These are phyloP conservation scores for Penicillium salamii DNA, from an alignment of 495 filamentous ascomycete genomes.

Conservation along the genomic window DNA sequence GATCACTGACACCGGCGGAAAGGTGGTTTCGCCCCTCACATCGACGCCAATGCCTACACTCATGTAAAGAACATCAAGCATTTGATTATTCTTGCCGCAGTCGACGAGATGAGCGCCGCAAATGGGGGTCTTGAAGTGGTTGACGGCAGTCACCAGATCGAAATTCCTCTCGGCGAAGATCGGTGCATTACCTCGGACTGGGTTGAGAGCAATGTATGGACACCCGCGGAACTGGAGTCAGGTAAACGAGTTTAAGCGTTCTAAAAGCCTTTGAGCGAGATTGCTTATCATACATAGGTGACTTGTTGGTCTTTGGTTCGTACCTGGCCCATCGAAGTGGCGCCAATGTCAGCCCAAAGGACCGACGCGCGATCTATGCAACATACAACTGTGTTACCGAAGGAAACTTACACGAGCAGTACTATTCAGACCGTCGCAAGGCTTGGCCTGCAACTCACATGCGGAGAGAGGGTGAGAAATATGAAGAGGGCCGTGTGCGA, in stretches of 20 bases:
- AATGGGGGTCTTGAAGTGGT: constrained; percentile 49
- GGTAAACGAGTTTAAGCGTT: constrained; percentile 21
- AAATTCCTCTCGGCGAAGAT: constrained; percentile 37
- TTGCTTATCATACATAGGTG: constrained; percentile 19
- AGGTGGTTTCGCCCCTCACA: constrained; percentile 43
- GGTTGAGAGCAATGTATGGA: constrained; percentile 39
- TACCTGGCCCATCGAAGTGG: constrained; percentile 46
- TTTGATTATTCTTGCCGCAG: constrained; percentile 40
- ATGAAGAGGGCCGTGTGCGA: constrained; percentile 35
- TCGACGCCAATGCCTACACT: constrained; percentile 47
- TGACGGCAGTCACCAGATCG: constrained; percentile 37
- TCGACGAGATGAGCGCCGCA: constrained; percentile 35
- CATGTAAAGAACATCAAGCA: constrained; percentile 49
- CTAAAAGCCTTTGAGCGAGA: no score
- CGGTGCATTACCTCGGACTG: constrained; percentile 39
- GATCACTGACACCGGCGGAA: background rate
- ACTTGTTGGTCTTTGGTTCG: constrained; percentile 43
- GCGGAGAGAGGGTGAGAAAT: constrained; percentile 35
- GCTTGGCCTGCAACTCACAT: constrained; percentile 45
- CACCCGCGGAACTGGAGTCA: constrained; percentile 36
- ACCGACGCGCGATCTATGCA: constrained; percentile 42
- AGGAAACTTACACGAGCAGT: constrained; percentile 40
- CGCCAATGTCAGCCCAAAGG: constrained; percentile 34
- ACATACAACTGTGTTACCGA: constrained; percentile 44
- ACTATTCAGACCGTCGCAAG: constrained; percentile 41